Conservation (phyloP, 352 stramenopile species). For the Pythium chondricola region DNA sequence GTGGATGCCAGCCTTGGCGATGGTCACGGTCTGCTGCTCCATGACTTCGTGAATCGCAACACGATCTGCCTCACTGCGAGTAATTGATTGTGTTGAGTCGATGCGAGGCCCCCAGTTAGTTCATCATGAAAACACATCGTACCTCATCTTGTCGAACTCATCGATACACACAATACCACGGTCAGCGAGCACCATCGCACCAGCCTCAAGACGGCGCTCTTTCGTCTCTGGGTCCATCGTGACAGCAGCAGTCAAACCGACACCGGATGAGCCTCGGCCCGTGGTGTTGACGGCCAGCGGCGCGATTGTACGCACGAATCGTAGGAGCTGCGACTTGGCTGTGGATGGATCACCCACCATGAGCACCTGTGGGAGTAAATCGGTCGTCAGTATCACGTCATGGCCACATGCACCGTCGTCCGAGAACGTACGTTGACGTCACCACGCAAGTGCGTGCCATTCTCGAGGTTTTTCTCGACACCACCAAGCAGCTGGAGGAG, state of each 20-base stretch:
- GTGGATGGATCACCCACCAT: conserved; percentile 98
- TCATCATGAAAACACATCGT: neutral
- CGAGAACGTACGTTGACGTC: conserved; percentile 94
- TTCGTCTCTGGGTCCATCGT: conserved; percentile 95
- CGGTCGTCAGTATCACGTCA: conserved; percentile 29
- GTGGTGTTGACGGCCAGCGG: conserved; percentile 90
- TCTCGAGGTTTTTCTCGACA: conserved; percentile 95
- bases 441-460: conserved; percentile 98
- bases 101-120: neutral
- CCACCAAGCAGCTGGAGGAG: conserved; percentile 86
- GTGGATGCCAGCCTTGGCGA: conserved; percentile 99
- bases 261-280: conserved; percentile 72
- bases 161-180: conserved; percentile 99
- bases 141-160: conserved; percentile 99
- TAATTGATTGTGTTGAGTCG: neutral
- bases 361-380: conserved; percentile 77
- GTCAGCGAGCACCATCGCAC: conserved; percentile 99
- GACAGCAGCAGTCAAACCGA: conserved; percentile 98
- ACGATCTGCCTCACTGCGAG: conserved; percentile 89
- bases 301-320: conserved; percentile 95
- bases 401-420: conserved; percentile 38
- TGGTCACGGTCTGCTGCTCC: conserved; percentile 99
- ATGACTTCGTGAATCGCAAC: conserved; percentile 99
- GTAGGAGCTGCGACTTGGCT: conserved; percentile 98
- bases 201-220: conserved; percentile 93